These are phyloP conservation scores for Termitomyces sp. DNA, from an alignment of 768 basidiomycete species.

Conservation along the genomic window DNA sequence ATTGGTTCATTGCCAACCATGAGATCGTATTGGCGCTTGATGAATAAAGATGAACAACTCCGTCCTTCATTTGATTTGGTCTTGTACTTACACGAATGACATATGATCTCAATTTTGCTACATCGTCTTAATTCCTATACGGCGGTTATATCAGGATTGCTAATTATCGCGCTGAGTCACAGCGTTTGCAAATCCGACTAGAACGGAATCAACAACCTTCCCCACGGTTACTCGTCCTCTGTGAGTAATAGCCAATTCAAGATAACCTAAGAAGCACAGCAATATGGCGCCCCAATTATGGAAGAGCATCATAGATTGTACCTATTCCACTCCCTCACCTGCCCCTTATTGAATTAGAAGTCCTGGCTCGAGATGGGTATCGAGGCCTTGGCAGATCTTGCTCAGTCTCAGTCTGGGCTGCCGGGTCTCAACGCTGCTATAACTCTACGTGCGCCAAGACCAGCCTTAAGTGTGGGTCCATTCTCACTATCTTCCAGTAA, in stretches of 20 bases:
- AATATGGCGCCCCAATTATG: neutral
- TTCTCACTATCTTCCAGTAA: neutral
- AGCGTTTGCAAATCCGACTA: too few species aligned
- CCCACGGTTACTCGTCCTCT: too few species aligned
- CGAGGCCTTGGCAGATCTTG: neutral
- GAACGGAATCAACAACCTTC: too few species aligned
- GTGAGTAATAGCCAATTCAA: neutral
- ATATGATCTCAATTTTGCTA: too few species aligned
- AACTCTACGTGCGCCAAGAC: neutral
- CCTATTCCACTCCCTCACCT: neutral
- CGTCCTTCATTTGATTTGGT: too few species aligned
- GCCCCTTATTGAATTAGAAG: neutral
- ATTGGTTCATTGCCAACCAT: fast-evolving
- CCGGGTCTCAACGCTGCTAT: neutral
- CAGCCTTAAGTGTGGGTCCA: neutral
- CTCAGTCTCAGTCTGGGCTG: neutral
- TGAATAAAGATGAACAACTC: too few species aligned
- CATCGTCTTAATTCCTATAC: too few species aligned
- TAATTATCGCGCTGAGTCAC: too few species aligned
- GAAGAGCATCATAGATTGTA: neutral
- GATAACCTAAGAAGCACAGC: neutral
- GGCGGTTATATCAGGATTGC: too few species aligned
- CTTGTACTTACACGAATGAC: too few species aligned
- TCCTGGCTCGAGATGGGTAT: too few species aligned
- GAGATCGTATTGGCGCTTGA: slow-evolving; percentile 15